phyloP scores from a whole-genome alignment of 306 rosid species.

The Prinsepia uniflora region DNA sequence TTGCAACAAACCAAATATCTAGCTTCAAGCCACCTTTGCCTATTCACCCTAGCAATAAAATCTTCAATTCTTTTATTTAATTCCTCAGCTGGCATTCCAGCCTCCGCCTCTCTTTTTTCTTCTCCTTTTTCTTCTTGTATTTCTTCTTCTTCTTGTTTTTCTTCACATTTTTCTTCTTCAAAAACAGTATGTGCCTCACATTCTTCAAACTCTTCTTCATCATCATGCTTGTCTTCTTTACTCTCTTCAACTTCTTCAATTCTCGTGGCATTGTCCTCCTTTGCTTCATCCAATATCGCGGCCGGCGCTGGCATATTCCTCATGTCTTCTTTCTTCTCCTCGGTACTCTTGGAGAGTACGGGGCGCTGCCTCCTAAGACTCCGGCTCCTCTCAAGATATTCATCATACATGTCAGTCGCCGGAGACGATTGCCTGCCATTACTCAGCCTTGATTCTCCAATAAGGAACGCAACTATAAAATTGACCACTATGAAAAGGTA shows the following conservation, averaged over 20 bases:
- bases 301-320: neutral
- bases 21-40: slow-evolving; percentile 45
- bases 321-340: slow-evolving; percentile 19
- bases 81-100: slow-evolving; percentile 36
- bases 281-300: neutral
- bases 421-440: slow-evolving; percentile 18
- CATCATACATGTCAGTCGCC: slow-evolving; percentile 15
- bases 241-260: slow-evolving; percentile 8
- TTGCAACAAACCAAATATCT: slow-evolving; percentile 2
- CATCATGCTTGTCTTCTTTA: slow-evolving; percentile 10
- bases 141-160: neutral
- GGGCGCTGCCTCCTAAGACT: slow-evolving; percentile 6
- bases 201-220: slow-evolving; percentile 13
- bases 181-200: neutral
- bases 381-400: slow-evolving; percentile 28
- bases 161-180: neutral
- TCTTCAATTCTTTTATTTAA: slow-evolving; percentile 42
- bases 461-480: slow-evolving; percentile 36
- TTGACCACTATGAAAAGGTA: slow-evolving; percentile 40
- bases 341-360: neutral
- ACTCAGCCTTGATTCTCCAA: slow-evolving; percentile 38
- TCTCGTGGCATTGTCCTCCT: neutral
- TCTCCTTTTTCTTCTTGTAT: neutral
- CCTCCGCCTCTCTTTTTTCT: slow-evolving; percentile 11
- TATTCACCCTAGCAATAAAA: slow-evolving; percentile 47